Evolutionary conservation across 768 basidiomycete species (phyloP), one percentile per base, ranked within the genome.

Genomic region (Leccinum truebloodii): DNA sequence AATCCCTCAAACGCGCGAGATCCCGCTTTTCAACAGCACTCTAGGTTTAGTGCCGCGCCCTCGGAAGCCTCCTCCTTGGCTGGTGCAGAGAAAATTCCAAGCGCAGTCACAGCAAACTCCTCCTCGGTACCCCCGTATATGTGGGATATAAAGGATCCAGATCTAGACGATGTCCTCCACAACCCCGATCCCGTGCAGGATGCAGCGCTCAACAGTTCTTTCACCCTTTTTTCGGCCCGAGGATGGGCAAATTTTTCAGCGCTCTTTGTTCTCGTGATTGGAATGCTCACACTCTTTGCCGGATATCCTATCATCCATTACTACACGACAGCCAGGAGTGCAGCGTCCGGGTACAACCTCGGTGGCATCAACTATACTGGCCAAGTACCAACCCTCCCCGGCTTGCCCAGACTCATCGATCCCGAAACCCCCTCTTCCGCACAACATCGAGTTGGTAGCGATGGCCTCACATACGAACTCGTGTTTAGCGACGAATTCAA

Each of bases 401-500:
- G 84, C 58, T 73, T 95, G 60, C 89, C 87, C 0, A 73, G 64
- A 1, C 73, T 97, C 34, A 83, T 98, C 66, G 96, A 99, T 75
- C 56, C 66, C 2, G 89, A 87, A 32, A 98, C 96, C 0, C 92
- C 91, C 2, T 51, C 73, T 3, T 72, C 76, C 12, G 89, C 77
- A 8, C 72, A 76, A 59, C 83, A 84, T 35, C 81, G 87, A 12
- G 83, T 77, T 3, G 92, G 90, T 20, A 78, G 80, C 4, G 93
- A 97, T 69, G 95, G 95, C 3, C 79, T 88, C 59, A 74, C 80
- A 8, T 95, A 93, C 69, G 78, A 87, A 57, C 85, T 99, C 32
- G 89, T 92, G 2, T 98, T 95, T 77, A 93, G 90, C 58, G 91
- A 92, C 71, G 90, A 92, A 74, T 96, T 87, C 81, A 87, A 86